Base-by-base conservation (phyloP, 2,329 filamentous ascomycete species). In the Aphanocladium album region DNA sequence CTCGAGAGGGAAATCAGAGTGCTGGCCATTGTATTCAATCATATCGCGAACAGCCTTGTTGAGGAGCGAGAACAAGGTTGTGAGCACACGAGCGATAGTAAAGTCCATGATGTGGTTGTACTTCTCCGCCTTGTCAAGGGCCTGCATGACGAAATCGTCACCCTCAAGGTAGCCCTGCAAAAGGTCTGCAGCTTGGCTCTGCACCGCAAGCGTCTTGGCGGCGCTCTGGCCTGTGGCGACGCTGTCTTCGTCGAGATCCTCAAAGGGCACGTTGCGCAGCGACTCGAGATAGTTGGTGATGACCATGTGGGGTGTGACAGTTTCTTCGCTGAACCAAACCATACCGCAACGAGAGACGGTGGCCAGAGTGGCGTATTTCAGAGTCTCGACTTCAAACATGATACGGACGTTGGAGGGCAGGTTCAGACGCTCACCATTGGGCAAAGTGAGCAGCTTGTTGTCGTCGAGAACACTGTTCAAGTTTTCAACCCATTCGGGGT, bases 251-350 rank as follows among this genome's bases (percentile, higher is more conserved):
- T 99, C 95, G 37, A 99, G 80, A 68, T 99, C 95, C 69, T 99
- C 95, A 68, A 99, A 97, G 0, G 90, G 86, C 60, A 91, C 87
- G 3, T 86, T 89, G 67, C 89, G 88, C 43, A 99, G 84, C 51
- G 88, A 87, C 63, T 95, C 86, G 57, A 99, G 84, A 70, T 99
- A 97, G 75, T 98, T 91, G 64, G 86, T 82, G 45, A 98, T 89
- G 86, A 98, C 90, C 89, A 99, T 96, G 66, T 84, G 84, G 1
- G 93, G 85, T 35, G 91, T 93, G 45, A 99, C 93, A 30, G 93
- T 98, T 71, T 99, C 96, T 69, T 97, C 93, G 72, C 92, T 99
- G 78, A 98, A 99, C 95, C 95, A 99, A 16, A 99, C 96, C 95
- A 99, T 99, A 82, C 95, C 95, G 73, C 95, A 99, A 77, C 95